phyloP scores from a whole-genome alignment of 148 eudicot species.

The Rhododendron molle region DNA sequence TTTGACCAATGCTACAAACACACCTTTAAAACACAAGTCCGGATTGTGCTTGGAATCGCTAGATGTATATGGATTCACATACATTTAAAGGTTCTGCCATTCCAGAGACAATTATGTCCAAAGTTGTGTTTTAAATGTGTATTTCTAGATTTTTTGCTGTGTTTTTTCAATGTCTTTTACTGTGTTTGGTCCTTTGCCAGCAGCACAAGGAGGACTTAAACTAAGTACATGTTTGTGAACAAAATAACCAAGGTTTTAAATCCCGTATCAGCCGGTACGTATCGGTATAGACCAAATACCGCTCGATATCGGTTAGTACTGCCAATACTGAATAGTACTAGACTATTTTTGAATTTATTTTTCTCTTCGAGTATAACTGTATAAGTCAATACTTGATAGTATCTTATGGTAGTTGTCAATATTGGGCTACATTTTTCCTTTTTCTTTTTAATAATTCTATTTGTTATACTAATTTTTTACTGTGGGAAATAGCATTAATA shows the following conservation, averaged over 20 bases:
- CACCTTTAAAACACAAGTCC: too few species aligned
- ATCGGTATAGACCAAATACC: too few species aligned
- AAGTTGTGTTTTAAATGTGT: background rate
- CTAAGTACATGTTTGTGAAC: too few species aligned
- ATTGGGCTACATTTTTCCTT: background rate
- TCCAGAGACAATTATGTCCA: too few species aligned
- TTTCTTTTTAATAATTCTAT: too few species aligned
- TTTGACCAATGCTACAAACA: too few species aligned
- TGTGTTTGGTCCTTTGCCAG: background rate
- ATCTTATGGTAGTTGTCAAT: background rate
- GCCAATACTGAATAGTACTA: too few species aligned
- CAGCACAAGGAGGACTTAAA: background rate
- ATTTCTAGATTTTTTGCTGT: background rate
- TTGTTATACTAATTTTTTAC: background rate
- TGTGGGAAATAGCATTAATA: background rate
- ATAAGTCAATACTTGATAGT: background rate
- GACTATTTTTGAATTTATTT: background rate
- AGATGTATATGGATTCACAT: background rate
- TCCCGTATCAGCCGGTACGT: background rate
- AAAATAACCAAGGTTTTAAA: too few species aligned
- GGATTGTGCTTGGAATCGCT: background rate
- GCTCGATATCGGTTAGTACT: too few species aligned
- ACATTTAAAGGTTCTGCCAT: background rate
- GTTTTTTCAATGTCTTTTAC: too few species aligned
- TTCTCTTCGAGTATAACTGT: too few species aligned